Evolutionary conservation across 2,329 filamentous ascomycete species (phyloP), one percentile per base, ranked within the genome.

Genomic region (Emmonsiellopsis sp.): DNA sequence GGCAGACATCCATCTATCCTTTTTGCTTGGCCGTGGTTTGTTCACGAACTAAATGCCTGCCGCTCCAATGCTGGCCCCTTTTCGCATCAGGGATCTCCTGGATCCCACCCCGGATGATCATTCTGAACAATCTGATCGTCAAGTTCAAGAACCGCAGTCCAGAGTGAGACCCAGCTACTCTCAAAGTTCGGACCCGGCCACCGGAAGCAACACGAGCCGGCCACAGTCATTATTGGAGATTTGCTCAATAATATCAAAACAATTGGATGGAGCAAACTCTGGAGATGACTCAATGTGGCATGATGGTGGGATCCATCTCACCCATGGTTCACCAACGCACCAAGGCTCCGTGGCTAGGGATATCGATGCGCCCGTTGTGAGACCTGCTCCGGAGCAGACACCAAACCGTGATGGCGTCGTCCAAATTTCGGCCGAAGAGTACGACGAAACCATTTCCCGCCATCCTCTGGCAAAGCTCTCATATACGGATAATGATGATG

Each of bases 401-500:
- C 13, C 21, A 34, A 17, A 54, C 40, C 60, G 60, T 49, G 59
- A 63, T 42, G 68, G 65, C 9, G 59, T 72, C 42, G 67, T 76
- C 36, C 67, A 68, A 48, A 61, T 77, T 53, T 70, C 71, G 42
- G 62, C 65, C 27, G 58, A 63, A 11, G 67, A 74, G 48, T 77
- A 77, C 51, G 71, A 76, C 62, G 60, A 64, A 21, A 66, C 74
- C 47, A 64, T 73, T 37, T 61, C 61, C 14, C 65, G 59, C 47
- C 60, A 73, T 59, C 73, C 74, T 21, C 65, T 68, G 42, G 72
- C 72, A 10, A 66, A 63, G 36, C 57, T 77, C 44, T 71, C 63
- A 17, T 77, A 76, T 55, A 48, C 71, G 51, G 74, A 77, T 59
- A 69, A 74, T 32, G 72, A 76, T 55, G 73, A 75, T 56, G 71